A percentile compares a stretch with the other conserved stretches of the same genome.
phyloP scores from a whole-genome alignment of 2,329 filamentous ascomycete genomes.

The Penicillium sp. region DNA sequence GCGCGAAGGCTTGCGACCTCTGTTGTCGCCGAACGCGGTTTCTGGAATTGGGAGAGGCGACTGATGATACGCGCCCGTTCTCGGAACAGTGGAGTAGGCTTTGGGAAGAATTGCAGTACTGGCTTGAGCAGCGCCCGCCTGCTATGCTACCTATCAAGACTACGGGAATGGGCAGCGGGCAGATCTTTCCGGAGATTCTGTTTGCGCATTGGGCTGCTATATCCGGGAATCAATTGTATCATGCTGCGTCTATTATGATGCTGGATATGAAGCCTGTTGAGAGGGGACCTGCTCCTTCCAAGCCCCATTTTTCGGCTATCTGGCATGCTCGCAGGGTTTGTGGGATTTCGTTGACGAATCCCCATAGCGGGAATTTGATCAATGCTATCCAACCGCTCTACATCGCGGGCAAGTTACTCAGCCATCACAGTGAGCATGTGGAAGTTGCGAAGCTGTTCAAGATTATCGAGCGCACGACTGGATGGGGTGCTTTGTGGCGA shows the following conservation, averaged over 20 bases:
- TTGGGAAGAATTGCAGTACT: slow-evolving; percentile 51
- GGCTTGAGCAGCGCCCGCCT: slow-evolving; percentile 46
- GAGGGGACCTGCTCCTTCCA: slow-evolving; percentile 17
- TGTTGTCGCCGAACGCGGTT: slow-evolving; percentile 48
- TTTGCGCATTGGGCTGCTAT: slow-evolving; percentile 55
- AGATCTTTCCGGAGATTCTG: slow-evolving; percentile 52
- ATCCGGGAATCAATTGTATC: slow-evolving; percentile 55
- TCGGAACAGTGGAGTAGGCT: slow-evolving; percentile 45
- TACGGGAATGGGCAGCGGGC: slow-evolving; percentile 33
- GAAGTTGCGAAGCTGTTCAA: slow-evolving; percentile 41
- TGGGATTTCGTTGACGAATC: slow-evolving; percentile 55
- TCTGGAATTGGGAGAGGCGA: slow-evolving; percentile 46
- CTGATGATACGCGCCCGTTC: slow-evolving; percentile 43
- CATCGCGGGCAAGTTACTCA: slow-evolving; percentile 53
- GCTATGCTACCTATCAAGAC: slow-evolving; percentile 49
- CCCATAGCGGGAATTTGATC: slow-evolving; percentile 53
- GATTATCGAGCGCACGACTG: slow-evolving; percentile 51
- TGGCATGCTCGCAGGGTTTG: slow-evolving; percentile 56
- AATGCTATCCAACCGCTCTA: slow-evolving; percentile 58
- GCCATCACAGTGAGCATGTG: slow-evolving; percentile 46
- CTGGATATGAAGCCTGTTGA: slow-evolving; percentile 43
- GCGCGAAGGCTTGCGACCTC: slow-evolving; percentile 51
- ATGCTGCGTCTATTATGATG: slow-evolving; percentile 53
- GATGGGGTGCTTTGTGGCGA: slow-evolving; percentile 54
- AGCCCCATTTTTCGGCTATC: slow-evolving; percentile 41